Percentiles rank a stretch among this genome's conserved stretches.
Conservation (phyloP, 2,329 filamentous ascomycete species). For the Scolecobasidium constrictum region DNA sequence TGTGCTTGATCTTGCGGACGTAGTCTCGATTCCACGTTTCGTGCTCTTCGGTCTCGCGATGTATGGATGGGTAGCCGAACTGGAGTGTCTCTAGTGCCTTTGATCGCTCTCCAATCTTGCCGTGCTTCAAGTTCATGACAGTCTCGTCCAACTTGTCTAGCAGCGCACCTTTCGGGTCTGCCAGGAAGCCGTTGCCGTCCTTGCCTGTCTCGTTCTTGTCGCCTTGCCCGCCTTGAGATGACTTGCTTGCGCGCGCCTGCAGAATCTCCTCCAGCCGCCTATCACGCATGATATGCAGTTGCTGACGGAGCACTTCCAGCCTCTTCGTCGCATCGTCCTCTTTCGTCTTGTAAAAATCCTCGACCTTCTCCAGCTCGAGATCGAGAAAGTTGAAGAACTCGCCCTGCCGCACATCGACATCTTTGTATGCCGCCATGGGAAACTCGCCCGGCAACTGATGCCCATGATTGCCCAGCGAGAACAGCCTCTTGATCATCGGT, state of each 20-base stretch:
- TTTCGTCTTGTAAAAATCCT: slow-evolving; percentile 78
- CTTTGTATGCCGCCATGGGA: slow-evolving; percentile 45
- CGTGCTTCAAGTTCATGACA: slow-evolving; percentile 26
- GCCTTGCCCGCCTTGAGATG: slow-evolving; percentile 11
- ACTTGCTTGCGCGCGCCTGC: slow-evolving; percentile 27
- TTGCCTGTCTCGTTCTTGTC: neutral
- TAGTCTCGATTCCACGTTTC: slow-evolving; percentile 28
- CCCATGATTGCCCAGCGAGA: slow-evolving; percentile 29
- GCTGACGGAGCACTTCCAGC: slow-evolving; percentile 60
- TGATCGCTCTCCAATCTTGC: slow-evolving; percentile 45
- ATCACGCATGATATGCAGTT: slow-evolving; percentile 89
- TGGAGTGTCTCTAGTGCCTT: slow-evolving; percentile 28
- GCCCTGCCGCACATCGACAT: slow-evolving; percentile 62
- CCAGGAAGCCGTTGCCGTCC: slow-evolving; percentile 12
- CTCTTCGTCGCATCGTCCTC: slow-evolving; percentile 74
- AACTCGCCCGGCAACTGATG: slow-evolving; percentile 29
- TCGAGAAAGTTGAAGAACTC: slow-evolving; percentile 86
- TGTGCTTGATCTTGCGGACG: slow-evolving; percentile 22
- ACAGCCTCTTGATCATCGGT: slow-evolving; percentile 27
- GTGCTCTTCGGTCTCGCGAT: neutral
- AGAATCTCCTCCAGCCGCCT: slow-evolving; percentile 64
- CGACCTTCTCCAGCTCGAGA: slow-evolving; percentile 78
- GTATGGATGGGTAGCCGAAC: slow-evolving; percentile 16
- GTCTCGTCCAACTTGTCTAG: slow-evolving; percentile 33
- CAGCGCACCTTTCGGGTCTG: slow-evolving; percentile 15